These are phyloP conservation scores for Bipolaris bicolor DNA, from an alignment of 2,329 filamentous ascomycete genomes.

Conservation along the genomic window DNA sequence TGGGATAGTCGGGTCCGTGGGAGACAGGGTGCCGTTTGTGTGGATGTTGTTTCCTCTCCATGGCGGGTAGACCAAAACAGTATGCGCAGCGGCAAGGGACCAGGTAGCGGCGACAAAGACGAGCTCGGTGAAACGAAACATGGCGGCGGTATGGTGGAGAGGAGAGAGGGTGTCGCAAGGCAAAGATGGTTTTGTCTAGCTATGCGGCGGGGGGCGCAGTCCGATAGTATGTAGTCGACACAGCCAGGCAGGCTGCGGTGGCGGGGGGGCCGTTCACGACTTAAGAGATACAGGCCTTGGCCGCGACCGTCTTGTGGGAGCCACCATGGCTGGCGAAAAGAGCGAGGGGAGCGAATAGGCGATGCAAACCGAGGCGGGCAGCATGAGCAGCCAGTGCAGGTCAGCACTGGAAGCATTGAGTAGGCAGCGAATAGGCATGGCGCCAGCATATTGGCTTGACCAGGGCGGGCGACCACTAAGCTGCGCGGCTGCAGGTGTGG, in stretches of 20 bases:
- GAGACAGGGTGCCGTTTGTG: slow-evolving; percentile 67
- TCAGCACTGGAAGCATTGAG: slow-evolving; percentile 34
- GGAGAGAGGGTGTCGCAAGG: not conserved
- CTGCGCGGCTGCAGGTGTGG: slow-evolving; percentile 27
- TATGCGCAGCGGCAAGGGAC: slow-evolving; percentile 68
- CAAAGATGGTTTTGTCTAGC: not conserved
- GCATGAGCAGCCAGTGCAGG: slow-evolving; percentile 30
- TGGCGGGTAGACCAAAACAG: slow-evolving; percentile 83
- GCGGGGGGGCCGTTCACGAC: slow-evolving; percentile 31
- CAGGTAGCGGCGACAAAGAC: slow-evolving; percentile 42
- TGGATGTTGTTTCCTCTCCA: slow-evolving; percentile 86
- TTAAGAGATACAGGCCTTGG: slow-evolving; percentile 31
- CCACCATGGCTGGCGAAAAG: slow-evolving; percentile 23
- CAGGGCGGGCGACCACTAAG: slow-evolving; percentile 41
- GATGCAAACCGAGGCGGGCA: slow-evolving; percentile 24
- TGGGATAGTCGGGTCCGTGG: slow-evolving; percentile 44
- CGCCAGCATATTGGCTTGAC: slow-evolving; percentile 37
- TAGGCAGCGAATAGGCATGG: slow-evolving; percentile 36
- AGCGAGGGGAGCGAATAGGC: slow-evolving; percentile 24
- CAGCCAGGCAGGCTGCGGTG: slow-evolving; percentile 31
- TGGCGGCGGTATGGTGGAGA: slow-evolving; percentile 19
- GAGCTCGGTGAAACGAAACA: slow-evolving; percentile 45
- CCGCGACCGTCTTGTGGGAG: slow-evolving; percentile 28
- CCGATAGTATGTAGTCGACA: slow-evolving; percentile 18
- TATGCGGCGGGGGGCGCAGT: not conserved